A percentile compares a stretch with the other conserved stretches of the same genome.
phyloP scores from a whole-genome alignment of 1,284 basidiomycete species.

The Xerocomus nothofagi region DNA sequence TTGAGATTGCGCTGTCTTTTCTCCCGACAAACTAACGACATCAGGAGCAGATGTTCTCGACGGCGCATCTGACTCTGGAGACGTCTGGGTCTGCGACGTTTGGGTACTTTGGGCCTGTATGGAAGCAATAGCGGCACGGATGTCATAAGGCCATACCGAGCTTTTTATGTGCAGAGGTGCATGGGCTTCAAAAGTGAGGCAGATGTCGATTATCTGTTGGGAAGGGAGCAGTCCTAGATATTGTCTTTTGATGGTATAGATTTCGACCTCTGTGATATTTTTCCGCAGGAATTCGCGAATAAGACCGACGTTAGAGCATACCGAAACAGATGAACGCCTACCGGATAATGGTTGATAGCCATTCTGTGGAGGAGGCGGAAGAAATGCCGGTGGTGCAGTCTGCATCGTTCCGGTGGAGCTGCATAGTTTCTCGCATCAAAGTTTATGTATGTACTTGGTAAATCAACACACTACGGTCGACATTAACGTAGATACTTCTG shows the following conservation, averaged over 20 bases:
- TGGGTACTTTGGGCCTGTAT: conserved; percentile 41
- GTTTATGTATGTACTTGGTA: conserved; percentile 31
- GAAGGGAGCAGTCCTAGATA: conserved; percentile 66
- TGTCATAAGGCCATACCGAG: conserved; percentile 67
- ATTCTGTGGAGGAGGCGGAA: conserved; percentile 27
- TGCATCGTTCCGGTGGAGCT: conserved; percentile 39
- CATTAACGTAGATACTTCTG: neutral
- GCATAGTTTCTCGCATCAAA: conserved; percentile 37
- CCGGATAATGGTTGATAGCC: conserved; percentile 35
- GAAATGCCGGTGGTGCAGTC: conserved; percentile 22
- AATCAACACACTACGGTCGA: neutral
- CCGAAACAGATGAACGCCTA: conserved; percentile 14
- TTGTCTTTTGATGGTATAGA: conserved; percentile 61
- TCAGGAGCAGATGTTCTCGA: conserved; percentile 12
- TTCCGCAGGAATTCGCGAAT: neutral
- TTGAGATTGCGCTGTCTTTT: conserved; percentile 27
- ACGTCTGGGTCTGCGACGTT: conserved; percentile 16
- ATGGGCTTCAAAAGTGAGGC: conserved; percentile 67
- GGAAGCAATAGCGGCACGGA: conserved; percentile 58
- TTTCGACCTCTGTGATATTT: conserved; percentile 34
- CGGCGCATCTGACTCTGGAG: conserved; percentile 10
- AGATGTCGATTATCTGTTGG: conserved; percentile 72
- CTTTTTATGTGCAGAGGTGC: conserved; percentile 58
- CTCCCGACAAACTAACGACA: conserved; percentile 9
- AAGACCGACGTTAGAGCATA: neutral